A percentile compares a stretch with the other conserved stretches of the same genome.
Conservation (phyloP, 495 filamentous ascomycete species). For the Talaromyces ruber region DNA sequence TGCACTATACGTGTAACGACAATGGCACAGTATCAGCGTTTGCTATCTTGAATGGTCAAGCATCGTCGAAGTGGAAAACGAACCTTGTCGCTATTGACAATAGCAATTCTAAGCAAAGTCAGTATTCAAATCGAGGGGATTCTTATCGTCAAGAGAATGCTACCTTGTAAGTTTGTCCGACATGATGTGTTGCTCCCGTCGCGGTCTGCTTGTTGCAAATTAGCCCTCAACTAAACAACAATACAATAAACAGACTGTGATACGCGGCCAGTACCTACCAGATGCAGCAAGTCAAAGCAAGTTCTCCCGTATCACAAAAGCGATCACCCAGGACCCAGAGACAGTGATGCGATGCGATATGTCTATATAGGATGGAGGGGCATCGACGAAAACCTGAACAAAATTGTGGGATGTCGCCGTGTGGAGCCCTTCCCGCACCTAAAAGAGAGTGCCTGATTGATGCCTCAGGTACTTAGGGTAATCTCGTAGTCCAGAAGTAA, state of each 20-base stretch:
- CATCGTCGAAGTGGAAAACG: constrained; percentile 27
- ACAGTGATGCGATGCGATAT: background rate
- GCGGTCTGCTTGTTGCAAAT: background rate
- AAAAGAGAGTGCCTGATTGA: background rate
- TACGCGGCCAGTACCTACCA: constrained; percentile 1
- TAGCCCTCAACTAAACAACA: background rate
- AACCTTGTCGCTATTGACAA: constrained; percentile 96
- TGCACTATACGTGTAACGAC: constrained; percentile 56
- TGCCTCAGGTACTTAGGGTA: constrained; percentile 2
- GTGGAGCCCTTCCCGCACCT: constrained; percentile 6
- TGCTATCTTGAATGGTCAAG: constrained; percentile 18
- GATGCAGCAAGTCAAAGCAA: background rate
- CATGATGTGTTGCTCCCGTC: constrained; percentile 41
- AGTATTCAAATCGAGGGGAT: background rate
- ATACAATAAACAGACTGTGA: constrained; percentile 7
- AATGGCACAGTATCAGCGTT: constrained; percentile 16
- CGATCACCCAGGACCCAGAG: background rate
- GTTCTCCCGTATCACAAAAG: background rate
- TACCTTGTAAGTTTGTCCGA: constrained; percentile 83
- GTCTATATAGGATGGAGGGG: constrained; percentile 12
- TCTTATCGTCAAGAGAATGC: constrained; percentile 6
- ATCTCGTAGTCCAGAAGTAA: background rate
- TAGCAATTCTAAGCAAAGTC: constrained; percentile 67
- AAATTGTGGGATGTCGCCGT: constrained; percentile 5
- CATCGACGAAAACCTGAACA: constrained; percentile 17